A percentile compares a stretch with the other conserved stretches of the same genome.
Conservation (phyloP, 2,329 filamentous ascomycete genomes). For the Penicillium griseofulvum region DNA sequence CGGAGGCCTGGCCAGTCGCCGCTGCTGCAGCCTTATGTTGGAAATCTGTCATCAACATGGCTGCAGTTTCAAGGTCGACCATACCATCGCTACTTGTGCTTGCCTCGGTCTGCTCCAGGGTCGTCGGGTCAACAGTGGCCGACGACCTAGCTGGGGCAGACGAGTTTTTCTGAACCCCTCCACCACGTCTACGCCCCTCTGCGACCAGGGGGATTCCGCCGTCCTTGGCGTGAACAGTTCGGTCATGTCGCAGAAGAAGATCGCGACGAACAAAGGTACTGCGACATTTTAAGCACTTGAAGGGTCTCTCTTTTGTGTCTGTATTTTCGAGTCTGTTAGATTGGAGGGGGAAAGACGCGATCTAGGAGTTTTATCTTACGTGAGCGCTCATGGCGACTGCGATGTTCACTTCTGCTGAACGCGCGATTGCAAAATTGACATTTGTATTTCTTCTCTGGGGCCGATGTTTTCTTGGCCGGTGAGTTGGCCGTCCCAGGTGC, state of each 20-base stretch:
- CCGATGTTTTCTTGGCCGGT: constrained; percentile 76
- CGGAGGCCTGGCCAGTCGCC: constrained; percentile 48
- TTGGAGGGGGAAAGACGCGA: neutral
- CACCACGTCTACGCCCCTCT: constrained; percentile 73
- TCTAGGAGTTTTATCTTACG: constrained; percentile 66
- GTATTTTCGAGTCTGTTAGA: constrained; percentile 13
- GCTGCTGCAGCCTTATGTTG: constrained; percentile 89
- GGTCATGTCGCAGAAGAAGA: constrained; percentile 91
- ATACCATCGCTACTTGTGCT: constrained; percentile 83
- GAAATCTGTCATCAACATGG: constrained; percentile 97
- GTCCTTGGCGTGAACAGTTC: constrained; percentile 97
- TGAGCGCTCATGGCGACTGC: constrained; percentile 93
- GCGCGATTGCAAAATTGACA: constrained; percentile 98
- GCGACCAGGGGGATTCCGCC: constrained; percentile 90
- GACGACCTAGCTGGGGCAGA: constrained; percentile 67
- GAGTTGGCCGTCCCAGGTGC: constrained; percentile 65
- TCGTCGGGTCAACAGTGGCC: constrained; percentile 77
- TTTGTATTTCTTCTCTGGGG: constrained; percentile 97
- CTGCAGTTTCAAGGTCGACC: constrained; percentile 94
- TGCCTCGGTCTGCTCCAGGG: constrained; percentile 88
- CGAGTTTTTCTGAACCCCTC: constrained; percentile 40
- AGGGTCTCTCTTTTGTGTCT: constrained; percentile 98
- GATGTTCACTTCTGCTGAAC: constrained; percentile 95
- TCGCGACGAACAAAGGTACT: constrained; percentile 98
- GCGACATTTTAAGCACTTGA: constrained; percentile 97